Base-by-base conservation (phyloP, 768 basidiomycete genomes). In the Clitopilus passeckerianus region DNA sequence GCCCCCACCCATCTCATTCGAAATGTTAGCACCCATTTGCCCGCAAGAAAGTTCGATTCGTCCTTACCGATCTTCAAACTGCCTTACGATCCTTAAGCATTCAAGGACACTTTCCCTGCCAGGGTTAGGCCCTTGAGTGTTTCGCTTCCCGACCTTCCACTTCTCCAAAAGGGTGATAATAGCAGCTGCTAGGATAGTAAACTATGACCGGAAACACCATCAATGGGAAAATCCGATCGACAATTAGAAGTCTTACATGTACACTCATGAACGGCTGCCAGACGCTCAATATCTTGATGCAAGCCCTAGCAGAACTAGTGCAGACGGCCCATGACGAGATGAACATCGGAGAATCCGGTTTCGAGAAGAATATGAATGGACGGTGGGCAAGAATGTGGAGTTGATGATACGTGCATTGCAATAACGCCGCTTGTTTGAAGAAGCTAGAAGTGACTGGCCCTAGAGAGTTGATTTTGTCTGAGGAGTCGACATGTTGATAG, bases 251-350 rank as follows among this genome's bases (percentile, higher is more conserved):
- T 12, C 46, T 10, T 23, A 50, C 46, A 22, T 50, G 46, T 9
- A 50, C 10, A 18, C 10, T 50, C 18, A 50, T 50, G 18, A 50
- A 50, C 9, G 46, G 22, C 16, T 50, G 46, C 22, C 15, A 50
- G 18, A 30, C 20, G 10, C 89, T 85, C 46, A 87, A 67, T 30
- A 91, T 77, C 53, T 92, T 92, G 16, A 83, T 85, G 58, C 86
- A 89, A 1, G 90, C 90, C 20, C 93, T 78, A 0, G 93, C 91
- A 0, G 93, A 86, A 59, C 93, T 82, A 10, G 90, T 83, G 70
- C 87, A 91, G 57, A 89, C 90, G 0, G 89, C 86, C 22, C 90
- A 76, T 0, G 87, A 90, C 10, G 87, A 87, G 66, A 86, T 84
- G 1, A 80, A 75, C 6, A 83, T 61, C 1, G 74, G 67, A 8